Evolutionary conservation across 2,329 filamentous ascomycete genomes (phyloP), one percentile per base, ranked within the genome.

Genomic region (Microcyclospora pomicola): DNA sequence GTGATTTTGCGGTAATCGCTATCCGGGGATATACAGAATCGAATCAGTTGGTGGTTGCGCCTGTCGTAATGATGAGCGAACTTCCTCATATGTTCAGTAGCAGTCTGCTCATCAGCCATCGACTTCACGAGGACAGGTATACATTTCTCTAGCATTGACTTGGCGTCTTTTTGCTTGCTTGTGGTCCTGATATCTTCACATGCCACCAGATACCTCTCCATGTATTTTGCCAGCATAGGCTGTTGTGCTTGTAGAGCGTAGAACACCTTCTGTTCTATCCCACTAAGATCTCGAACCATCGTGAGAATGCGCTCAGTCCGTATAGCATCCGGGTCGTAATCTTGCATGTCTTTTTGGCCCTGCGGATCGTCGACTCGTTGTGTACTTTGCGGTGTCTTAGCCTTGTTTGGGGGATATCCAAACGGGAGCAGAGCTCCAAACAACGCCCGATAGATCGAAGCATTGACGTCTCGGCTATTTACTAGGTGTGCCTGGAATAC

Each of bases 11-110:
- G 81, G 59, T 94, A 96, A 54, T 98, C 91, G 50, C 82, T 87
- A 45, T 88, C 81, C 3, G 82, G 77, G 24, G 78, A 80, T 56
- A 87, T 84, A 37, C 85, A 77, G 57, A 87, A 95, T 40, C 82
- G 79, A 47, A 95, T 77, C 15, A 98, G 74, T 52, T 92, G 82
- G 59, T 95, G 96, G 50, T 75, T 82, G 39, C 91, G 79, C 36
- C 88, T 80, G 56, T 98, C 87, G 52, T 96, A 84, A 49, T 80
- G 71, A 59, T 88, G 94, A 29, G 85, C 86, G 55, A 95, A 96
- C 51, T 83, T 92, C 63, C 83, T 79, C 10, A 98, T 65, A 59
- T 96, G 86, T 12, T 76, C 73, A 27, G 73, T 74, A 13, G 82
- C 79, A 47, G 80, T 77, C 37, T 73, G 58, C 0, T 76, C 64